Base-by-base conservation (phyloP, 768 basidiomycete genomes). In the Psilocybe azurescens region DNA sequence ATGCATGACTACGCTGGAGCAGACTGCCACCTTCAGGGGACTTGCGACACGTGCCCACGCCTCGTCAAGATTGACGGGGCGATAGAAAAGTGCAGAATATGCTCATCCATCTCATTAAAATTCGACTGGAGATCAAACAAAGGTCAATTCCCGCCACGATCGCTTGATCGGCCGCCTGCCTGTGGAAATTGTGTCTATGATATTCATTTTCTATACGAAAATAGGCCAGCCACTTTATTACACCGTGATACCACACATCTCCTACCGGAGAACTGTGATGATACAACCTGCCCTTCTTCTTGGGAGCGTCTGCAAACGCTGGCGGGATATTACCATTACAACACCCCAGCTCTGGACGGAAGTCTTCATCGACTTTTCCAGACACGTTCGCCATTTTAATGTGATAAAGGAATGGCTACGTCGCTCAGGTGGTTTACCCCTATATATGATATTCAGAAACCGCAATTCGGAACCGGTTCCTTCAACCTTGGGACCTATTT, bases 321-420 rank as follows among this genome's bases (percentile, higher is more conserved):
- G 52, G 52, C 10, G 52, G n/a, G 32, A 33, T n/a, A 36, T 53
- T 16, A 18, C 52, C 30, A 33, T 53, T 4, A 6, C 13, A 28
- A 53, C 33, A 32, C 52, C 52, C 3, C 52, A 53, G 33, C 32
- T 53, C 7, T 53, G 52, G 52, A 53, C 52, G 52, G 16, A 18
- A 5, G 33, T 53, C 20, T 11, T 18, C 16, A 32, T 53, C 29
- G 33, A 53, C 33, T 16, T 38, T 3, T n/a, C 5, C n/a, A 33
- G 16, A 20, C 3, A 30, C 5, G n/a, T 4, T 3, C 14, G 10
- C 16, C 30, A 20, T 4, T 11, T 33, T 14, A 1, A 36, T 3
- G 5, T 38, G 32, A 53, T 20, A 11, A 7, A 53, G 5, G 52
- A 38, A n/a, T 53, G 32, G 32, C 29, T 32, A 20, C 52, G 52